phyloP scores from a whole-genome alignment of 495 filamentous ascomycete genomes.

The Penicillium pulvis region DNA sequence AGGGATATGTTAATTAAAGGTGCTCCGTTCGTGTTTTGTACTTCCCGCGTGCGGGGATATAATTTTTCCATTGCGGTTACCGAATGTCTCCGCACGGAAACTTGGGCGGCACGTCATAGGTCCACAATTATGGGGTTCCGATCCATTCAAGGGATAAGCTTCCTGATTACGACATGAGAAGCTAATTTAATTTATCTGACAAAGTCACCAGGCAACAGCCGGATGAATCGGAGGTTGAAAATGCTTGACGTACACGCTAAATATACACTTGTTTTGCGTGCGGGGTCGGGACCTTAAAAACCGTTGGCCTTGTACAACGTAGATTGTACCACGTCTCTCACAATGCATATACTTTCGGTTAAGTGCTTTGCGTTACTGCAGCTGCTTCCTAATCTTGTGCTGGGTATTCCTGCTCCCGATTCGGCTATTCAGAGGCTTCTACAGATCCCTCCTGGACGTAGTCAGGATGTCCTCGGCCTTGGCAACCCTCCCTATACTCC shows the following conservation, averaged over 20 bases:
- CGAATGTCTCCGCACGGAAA: background rate
- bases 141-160: background rate
- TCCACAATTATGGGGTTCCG: background rate
- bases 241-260: background rate
- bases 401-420: background rate
- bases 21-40: too few relatives aligned
- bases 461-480: background rate
- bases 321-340: background rate
- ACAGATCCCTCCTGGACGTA: background rate
- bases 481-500: slow-evolving; percentile 36
- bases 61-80: background rate
- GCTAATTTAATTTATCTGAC: background rate
- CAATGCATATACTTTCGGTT: background rate
- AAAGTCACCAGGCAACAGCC: background rate
- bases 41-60: background rate
- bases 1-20: background rate
- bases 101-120: background rate
- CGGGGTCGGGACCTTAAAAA: slow-evolving; percentile 1
- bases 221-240: background rate
- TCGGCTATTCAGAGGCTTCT: slow-evolving; percentile 2
- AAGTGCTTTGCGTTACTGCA: background rate
- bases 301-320: background rate
- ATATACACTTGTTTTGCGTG: background rate
- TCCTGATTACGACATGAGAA: background rate
- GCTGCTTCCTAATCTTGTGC: background rate